Base-by-base conservation (phyloP, 1,139 yeast species). In the Yamadazyma atlantica region DNA sequence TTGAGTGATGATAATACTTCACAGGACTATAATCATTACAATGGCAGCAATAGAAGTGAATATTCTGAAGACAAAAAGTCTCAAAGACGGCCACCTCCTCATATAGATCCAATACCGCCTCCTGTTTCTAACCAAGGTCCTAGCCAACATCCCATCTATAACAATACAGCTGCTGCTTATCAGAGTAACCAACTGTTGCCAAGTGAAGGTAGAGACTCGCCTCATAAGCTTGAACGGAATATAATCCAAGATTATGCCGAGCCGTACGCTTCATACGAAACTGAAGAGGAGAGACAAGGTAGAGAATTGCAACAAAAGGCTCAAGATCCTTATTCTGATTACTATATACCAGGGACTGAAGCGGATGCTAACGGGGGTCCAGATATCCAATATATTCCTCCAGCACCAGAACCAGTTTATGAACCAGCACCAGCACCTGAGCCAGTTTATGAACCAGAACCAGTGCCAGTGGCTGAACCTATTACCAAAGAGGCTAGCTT, bases 191-290 rank as follows among this genome's bases (percentile, higher is more conserved):
- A 39, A 8, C 40, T 35, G 38, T 14, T 39, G 14, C 42, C 48
- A 10, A 30, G 42, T 23, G 34, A 35, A 13, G 36, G 26, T 16
- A 36, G 32, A 19, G 33, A 16, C 10, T 41, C 44, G 11, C 42
- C 44, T 14, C 37, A 40, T 11, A 33, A 37, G 24, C 27, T 28
- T 7, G 44, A 41, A 33, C 34, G 40, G 24, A 38, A 32, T 27
- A 38, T 41, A n/a, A 29, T 29, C 6, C 25, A 29, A 29, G 48
- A 39, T 4, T 39, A 49, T 21, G 48, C 41, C 13, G 69, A 65
- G 33, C 71, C 69, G 2, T 63, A 53, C 39, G 62, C 63, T 3
- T 51, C 54, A 34, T 62, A 64, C 40, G 53, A 53, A 46, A 44
- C 53, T 30, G 49, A 47, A 42, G 46, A 57, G 37, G 49, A 46